Base-by-base conservation (phyloP, 371 early-diverging fungal species). In the Mucor piriformis region DNA sequence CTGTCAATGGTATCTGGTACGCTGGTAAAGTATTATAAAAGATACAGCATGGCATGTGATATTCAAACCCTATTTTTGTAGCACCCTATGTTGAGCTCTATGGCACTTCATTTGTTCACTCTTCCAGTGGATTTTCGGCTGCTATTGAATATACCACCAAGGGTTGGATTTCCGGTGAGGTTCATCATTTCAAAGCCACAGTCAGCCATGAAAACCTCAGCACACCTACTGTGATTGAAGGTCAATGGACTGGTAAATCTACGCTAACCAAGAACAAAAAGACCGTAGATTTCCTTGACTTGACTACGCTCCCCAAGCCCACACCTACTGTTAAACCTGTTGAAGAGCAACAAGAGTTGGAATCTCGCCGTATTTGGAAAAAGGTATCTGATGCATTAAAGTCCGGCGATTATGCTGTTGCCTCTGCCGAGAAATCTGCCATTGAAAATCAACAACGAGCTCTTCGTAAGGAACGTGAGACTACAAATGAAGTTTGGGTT, bases 161-260 rank as follows among this genome's bases (percentile, higher is more conserved):
- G 64, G 88, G 91, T 10, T 92, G 89, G 86, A 84, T 92, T 63
- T 85, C 87, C 15, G 92, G 92, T 54, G 92, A 90, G 60, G 83
- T 89, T 48, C 88, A 92, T 66, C 84, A 85, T 57, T 88, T 92
- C 74, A 88, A 92, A 66, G 93, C 90, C 13, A 67, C 64, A 5
- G 67, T 92, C 40, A 81, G 57, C 7, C 67, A 74, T 23, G 62
- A 74, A 42, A 40, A 70, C 1, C 47, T 78, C 13, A 53, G 67
- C 1, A 75, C 66, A 27, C 76, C 70, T 18, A 69, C 72, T 5
- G 47, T 76, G 11, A 79, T 88, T 29, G 77, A 82, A 61, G 89
- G 91, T 10, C 82, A 83, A 62, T 91, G 89, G 90, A 85, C 85
- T 7, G 88, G 77, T 12, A 67, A 81, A 56, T 86, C 88, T 11